Conservation (phyloP, 2,329 filamentous ascomycete species). For the Dryadomyces sulphureus region DNA sequence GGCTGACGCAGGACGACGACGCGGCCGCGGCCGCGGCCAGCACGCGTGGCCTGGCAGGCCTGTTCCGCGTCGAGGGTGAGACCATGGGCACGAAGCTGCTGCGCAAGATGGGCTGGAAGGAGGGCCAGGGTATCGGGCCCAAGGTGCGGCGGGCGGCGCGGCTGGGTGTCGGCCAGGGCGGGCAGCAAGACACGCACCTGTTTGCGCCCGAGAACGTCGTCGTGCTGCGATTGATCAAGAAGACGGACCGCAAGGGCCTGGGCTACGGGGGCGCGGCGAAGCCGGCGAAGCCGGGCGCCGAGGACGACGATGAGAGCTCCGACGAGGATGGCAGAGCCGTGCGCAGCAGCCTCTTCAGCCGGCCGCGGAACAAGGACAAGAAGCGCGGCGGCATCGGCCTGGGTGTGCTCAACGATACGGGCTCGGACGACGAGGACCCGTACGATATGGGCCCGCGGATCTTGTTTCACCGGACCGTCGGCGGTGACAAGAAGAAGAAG, state of each 20-base stretch:
- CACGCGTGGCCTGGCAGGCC: conserved; percentile 42
- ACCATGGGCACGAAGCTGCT: conserved; percentile 78
- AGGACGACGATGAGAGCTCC: conserved; percentile 27
- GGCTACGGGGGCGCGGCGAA: conserved; percentile 48
- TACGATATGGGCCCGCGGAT: conserved; percentile 87
- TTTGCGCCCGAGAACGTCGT: conserved; percentile 74
- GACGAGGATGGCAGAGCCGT: conserved; percentile 22
- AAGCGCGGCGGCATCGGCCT: conserved; percentile 53
- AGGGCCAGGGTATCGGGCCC: conserved; percentile 83
- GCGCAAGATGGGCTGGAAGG: conserved; percentile 89
- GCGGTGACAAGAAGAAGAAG: conserved; percentile 68
- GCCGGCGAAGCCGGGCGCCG: conserved; percentile 24
- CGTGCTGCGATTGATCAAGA: conserved; percentile 51
- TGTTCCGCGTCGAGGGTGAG: conserved; percentile 60
- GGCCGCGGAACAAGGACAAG: conserved; percentile 28
- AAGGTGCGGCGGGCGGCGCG: conserved; percentile 64
- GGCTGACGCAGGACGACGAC: conserved; percentile 43
- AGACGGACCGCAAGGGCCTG: conserved; percentile 55
- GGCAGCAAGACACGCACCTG: conserved; percentile 40
- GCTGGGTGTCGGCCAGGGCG: conserved; percentile 36
- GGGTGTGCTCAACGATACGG: conserved; percentile 79
- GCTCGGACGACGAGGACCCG: conserved; percentile 88
- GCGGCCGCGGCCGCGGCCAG: conserved; percentile 24
- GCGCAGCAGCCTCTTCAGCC: conserved; percentile 6
- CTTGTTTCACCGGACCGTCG: conserved; percentile 69